These are phyloP conservation scores for Viola pubescens DNA, from an alignment of 441 rosid species.

Conservation along the genomic window DNA sequence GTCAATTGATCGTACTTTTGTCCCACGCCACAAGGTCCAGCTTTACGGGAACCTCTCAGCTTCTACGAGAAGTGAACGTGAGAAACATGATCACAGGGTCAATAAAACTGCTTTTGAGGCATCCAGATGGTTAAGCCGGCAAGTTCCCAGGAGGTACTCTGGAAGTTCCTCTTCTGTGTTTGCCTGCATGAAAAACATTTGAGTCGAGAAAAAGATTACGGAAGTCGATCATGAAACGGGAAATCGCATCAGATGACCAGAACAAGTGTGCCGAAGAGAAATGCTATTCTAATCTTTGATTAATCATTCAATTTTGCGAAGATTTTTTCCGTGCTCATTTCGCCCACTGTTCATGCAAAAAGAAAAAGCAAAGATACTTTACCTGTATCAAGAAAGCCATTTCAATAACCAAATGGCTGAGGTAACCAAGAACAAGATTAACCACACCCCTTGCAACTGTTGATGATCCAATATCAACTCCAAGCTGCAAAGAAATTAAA, in stretches of 20 bases:
- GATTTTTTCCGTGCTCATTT: neutral
- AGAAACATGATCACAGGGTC: conserved; percentile 23
- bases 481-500: conserved; percentile 49
- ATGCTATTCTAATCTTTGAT: neutral
- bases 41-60: neutral
- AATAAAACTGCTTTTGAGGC: conserved; percentile 56
- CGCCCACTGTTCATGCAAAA: neutral
- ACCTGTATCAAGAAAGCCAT: conserved; percentile 96
- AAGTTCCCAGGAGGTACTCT: conserved; percentile 82
- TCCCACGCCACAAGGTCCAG: neutral
- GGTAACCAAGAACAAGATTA: conserved; percentile 92
- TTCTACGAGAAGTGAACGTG: neutral
- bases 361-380: conserved; percentile 7
- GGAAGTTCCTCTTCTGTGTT: conserved; percentile 92
- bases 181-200: conserved; percentile 39
- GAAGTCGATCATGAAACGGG: neutral
- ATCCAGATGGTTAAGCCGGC: conserved; percentile 85
- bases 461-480: conserved; percentile 90
- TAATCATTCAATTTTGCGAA: neutral
- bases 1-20: neutral
- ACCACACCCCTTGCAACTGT: conserved; percentile 97
- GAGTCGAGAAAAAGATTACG: neutral
- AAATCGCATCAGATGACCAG: no score
- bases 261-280: no score
- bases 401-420: conserved; percentile 85